Conservation (phyloP, 2,329 filamentous ascomycete genomes). For the Hypoxylon sp. region DNA sequence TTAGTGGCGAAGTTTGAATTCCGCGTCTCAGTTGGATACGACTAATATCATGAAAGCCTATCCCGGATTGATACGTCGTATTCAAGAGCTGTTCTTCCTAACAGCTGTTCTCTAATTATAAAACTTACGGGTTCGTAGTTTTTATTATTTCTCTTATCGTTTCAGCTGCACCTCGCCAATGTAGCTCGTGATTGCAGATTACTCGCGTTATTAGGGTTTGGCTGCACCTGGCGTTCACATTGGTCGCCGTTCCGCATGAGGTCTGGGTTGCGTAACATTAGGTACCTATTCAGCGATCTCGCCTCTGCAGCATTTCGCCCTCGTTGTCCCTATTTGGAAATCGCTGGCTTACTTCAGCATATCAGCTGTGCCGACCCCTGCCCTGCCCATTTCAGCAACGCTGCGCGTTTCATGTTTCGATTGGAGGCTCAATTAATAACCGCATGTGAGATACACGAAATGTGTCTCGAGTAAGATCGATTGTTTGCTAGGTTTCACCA, state of each 20-base stretch:
- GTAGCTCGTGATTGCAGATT: constrained; percentile 11
- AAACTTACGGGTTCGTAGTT: constrained; percentile 17
- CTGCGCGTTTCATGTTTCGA: constrained; percentile 26
- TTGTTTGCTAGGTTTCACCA: background rate
- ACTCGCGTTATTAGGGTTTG: constrained; percentile 9
- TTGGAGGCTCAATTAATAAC: constrained; percentile 24
- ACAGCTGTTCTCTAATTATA: constrained; percentile 37
- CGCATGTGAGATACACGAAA: constrained; percentile 5
- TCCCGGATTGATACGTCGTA: constrained; percentile 25
- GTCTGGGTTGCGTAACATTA: constrained; percentile 23
- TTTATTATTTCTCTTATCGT: constrained; percentile 9
- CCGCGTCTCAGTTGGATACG: constrained; percentile 22
- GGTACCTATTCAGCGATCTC: constrained; percentile 14
- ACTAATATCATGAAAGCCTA: constrained; percentile 13
- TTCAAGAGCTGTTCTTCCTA: constrained; percentile 2
- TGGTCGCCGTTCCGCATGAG: constrained; percentile 26
- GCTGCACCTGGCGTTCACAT: constrained; percentile 19
- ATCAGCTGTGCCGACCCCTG: constrained; percentile 27
- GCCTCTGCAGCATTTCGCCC: constrained; percentile 26
- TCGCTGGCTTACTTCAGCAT: constrained; percentile 25
- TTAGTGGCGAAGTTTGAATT: constrained; percentile 22
- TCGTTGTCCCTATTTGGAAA: constrained; percentile 31
- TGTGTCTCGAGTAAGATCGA: constrained; percentile 6
- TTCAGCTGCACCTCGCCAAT: constrained; percentile 34
- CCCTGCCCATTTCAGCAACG: constrained; percentile 12